These are phyloP conservation scores for Chrysoporthe puriensis DNA, from an alignment of 2,329 filamentous ascomycete species.

Conservation along the genomic window DNA sequence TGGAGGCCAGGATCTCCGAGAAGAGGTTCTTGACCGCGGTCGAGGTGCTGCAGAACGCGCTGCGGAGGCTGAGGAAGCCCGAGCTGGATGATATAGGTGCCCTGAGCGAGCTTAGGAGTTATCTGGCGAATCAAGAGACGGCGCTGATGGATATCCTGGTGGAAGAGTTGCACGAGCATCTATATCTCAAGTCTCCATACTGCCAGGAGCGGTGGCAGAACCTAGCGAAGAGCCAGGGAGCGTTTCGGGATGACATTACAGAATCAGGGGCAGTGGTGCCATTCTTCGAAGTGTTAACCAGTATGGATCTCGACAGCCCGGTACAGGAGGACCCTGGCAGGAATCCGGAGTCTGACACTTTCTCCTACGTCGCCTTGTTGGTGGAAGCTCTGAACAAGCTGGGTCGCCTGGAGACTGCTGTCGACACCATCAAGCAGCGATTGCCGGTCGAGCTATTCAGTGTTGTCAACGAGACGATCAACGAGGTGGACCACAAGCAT, in stretches of 20 bases:
- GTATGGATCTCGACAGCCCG: slow-evolving; percentile 61
- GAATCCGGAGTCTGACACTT: slow-evolving; percentile 94
- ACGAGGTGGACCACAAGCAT: slow-evolving; percentile 89
- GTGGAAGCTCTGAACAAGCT: slow-evolving; percentile 91
- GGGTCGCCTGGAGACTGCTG: slow-evolving; percentile 79
- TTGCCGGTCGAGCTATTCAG: slow-evolving; percentile 91
- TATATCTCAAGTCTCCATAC: slow-evolving; percentile 97
- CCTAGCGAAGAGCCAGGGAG: slow-evolving; percentile 68
- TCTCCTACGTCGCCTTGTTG: slow-evolving; percentile 86
- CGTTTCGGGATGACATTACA: slow-evolving; percentile 51
- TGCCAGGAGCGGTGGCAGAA: slow-evolving; percentile 95
- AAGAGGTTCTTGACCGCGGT: slow-evolving; percentile 94
- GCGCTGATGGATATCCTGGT: slow-evolving; percentile 90
- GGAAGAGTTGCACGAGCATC: slow-evolving; percentile 95
- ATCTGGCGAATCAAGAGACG: slow-evolving; percentile 91
- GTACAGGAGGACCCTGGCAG: slow-evolving; percentile 86
- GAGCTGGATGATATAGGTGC: slow-evolving; percentile 92
- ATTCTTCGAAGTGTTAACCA: slow-evolving; percentile 63
- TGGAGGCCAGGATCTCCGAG: slow-evolving; percentile 93
- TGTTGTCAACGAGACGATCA: slow-evolving; percentile 92
- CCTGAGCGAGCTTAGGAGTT: slow-evolving; percentile 80
- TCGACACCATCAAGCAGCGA: slow-evolving; percentile 89
- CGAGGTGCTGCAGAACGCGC: slow-evolving; percentile 84
- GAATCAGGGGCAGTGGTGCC: slow-evolving; percentile 52
- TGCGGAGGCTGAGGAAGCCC: slow-evolving; percentile 81